Evolutionary conservation across 163 green algal genomes (phyloP).

Genomic region (Chlamydomonas reinhardtii): DNA sequence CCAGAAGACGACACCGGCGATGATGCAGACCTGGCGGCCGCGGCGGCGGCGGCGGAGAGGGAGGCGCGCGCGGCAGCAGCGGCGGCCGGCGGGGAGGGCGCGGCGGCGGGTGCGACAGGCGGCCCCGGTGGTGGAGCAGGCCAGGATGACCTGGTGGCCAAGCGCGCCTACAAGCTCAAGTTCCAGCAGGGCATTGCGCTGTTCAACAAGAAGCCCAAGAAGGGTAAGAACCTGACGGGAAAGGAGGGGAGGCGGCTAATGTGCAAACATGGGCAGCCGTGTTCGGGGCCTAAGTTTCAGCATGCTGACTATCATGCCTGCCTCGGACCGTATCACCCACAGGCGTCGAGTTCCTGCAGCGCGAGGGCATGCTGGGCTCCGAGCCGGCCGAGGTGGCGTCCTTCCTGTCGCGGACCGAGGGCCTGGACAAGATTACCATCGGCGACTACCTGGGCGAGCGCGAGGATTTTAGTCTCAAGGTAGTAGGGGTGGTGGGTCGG

Average conservation of each 20-base stretch:
- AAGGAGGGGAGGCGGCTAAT: no score
- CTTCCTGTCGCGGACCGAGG: constrained; percentile 83
- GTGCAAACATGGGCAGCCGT: no score
- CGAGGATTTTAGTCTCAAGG: constrained; percentile 87
- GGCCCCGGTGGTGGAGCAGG: constrained; percentile 49
- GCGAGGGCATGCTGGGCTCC: constrained; percentile 85
- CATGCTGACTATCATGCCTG: no score
- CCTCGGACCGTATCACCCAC: no score
- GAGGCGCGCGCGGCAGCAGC: constrained; percentile 34
- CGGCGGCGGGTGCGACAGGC: not conserved
- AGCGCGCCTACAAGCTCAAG: constrained; percentile 88
- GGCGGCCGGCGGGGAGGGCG: constrained; percentile 12
- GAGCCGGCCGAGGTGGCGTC: constrained; percentile 82
- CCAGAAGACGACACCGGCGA: not conserved
- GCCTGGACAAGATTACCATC: constrained; percentile 95
- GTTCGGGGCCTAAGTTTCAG: no score
- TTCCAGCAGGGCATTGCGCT: constrained; percentile 92
- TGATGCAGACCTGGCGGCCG: constrained; percentile 11
- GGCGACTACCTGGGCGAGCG: constrained; percentile 97
- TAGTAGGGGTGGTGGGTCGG: constrained; percentile 9
- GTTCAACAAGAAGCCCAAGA: constrained; percentile 98
- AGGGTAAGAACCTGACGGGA: constrained; percentile 80
- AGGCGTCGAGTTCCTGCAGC: constrained; percentile 70
- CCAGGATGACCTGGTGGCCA: constrained; percentile 75
- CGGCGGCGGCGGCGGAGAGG: constrained; percentile 9